phyloP scores from a whole-genome alignment of 768 basidiomycete species.

The Lentinula boryana region DNA sequence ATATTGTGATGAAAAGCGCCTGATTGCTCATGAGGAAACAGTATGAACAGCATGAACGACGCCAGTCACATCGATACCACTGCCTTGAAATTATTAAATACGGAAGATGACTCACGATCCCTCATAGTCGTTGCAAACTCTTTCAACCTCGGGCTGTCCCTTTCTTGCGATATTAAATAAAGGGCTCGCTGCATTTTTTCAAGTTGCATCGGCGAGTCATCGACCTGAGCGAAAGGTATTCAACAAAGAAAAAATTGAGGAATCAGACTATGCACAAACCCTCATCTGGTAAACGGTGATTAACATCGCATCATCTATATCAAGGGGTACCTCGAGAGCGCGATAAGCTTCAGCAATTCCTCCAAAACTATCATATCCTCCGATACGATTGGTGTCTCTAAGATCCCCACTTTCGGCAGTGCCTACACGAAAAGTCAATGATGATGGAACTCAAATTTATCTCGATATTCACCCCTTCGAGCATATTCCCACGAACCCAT shows the following conservation, averaged over 20 bases:
- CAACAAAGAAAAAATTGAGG: not conserved
- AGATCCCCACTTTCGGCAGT: not conserved
- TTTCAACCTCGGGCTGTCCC: conserved; percentile 67
- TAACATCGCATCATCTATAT: conserved; percentile 75
- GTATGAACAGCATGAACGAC: not conserved
- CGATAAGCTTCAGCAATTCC: conserved; percentile 63
- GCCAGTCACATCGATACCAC: not conserved
- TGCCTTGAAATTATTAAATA: not conserved
- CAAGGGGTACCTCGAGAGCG: conserved; percentile 61
- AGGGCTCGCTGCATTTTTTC: conserved; percentile 74
- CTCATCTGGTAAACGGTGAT: conserved; percentile 67
- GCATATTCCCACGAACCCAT: conserved; percentile 45
- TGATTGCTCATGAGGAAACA: not conserved
- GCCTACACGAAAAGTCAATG: not conserved
- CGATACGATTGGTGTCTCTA: not conserved
- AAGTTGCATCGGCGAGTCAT: conserved; percentile 61
- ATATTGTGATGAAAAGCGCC: not conserved
- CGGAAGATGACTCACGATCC: conserved; percentile 53
- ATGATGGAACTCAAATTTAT: too few species aligned
- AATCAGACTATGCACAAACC: conserved; percentile 31
- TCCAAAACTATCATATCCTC: not conserved
- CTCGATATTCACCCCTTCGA: conserved; percentile 29
- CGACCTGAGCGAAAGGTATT: conserved; percentile 39
- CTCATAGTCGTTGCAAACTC: conserved; percentile 58
- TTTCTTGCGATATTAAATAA: conserved; percentile 63